Percentiles rank a stretch among this genome's conserved stretches.
These are phyloP conservation scores for Alternaria triticina DNA, from an alignment of 2,329 filamentous ascomycete species.

Conservation along the genomic window DNA sequence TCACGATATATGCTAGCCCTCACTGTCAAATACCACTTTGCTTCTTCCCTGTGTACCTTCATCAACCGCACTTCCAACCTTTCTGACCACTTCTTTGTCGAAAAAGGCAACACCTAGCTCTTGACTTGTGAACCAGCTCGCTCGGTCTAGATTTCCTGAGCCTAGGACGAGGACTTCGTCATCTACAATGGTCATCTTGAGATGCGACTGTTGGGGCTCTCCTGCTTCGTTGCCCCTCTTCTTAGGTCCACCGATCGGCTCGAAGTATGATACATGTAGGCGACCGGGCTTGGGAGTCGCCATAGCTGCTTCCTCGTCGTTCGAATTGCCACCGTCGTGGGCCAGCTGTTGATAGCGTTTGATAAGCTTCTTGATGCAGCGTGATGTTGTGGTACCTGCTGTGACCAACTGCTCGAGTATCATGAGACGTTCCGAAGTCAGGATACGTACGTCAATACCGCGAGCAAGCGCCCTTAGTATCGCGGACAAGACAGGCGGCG, in stretches of 20 bases:
- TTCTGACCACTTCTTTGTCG: conserved; percentile 47
- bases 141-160: conserved; percentile 83
- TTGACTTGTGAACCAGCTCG: conserved; percentile 87
- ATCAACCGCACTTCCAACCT: conserved; percentile 34
- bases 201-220: conserved; percentile 75
- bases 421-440: conserved; percentile 76
- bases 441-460: conserved; percentile 71
- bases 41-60: conserved; percentile 32
- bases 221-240: conserved; percentile 32
- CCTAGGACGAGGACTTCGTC: conserved; percentile 71
- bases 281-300: conserved; percentile 48
- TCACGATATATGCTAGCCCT: neutral
- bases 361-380: conserved; percentile 67
- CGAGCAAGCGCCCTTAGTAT: conserved; percentile 67
- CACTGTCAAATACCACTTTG: conserved; percentile 31
- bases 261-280: conserved; percentile 67
- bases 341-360: conserved; percentile 57
- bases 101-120: conserved; percentile 73
- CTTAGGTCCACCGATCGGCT: conserved; percentile 38
- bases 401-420: conserved; percentile 81
- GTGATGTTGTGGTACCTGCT: conserved; percentile 73
- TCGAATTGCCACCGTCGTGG: conserved; percentile 12
- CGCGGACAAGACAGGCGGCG: conserved; percentile 66
- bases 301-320: conserved; percentile 41
- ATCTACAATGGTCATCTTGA: conserved; percentile 80